Evolutionary conservation across 768 basidiomycete genomes (phyloP).

Genomic region (Boletus huronensis): DNA sequence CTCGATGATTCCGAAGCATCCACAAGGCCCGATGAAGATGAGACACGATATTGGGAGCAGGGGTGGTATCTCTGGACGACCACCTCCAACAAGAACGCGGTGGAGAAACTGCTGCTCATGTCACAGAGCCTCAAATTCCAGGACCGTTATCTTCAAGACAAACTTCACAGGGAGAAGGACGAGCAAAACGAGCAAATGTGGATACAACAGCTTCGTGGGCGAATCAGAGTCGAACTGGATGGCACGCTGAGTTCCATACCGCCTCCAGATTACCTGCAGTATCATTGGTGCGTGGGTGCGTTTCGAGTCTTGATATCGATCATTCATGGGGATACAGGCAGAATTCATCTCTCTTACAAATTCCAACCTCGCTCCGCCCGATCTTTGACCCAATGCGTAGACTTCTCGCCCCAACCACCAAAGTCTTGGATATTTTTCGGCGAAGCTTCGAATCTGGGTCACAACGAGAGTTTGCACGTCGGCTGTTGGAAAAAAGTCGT

Average conservation of each 20-base stretch:
- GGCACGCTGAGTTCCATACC: slow-evolving; percentile 28
- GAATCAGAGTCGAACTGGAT: slow-evolving; percentile 24
- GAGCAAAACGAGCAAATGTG: slow-evolving; percentile 50
- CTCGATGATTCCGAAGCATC: slow-evolving; percentile 10
- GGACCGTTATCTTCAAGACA: slow-evolving; percentile 30
- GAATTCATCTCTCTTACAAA: slow-evolving; percentile 50
- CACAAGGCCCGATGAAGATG: slow-evolving; percentile 30
- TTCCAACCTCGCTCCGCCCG: slow-evolving; percentile 56
- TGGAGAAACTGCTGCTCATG: slow-evolving; percentile 61
- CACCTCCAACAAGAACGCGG: slow-evolving; percentile 46
- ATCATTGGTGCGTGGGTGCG: slow-evolving; percentile 39
- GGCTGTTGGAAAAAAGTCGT: slow-evolving; percentile 62
- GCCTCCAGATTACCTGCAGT: slow-evolving; percentile 20
- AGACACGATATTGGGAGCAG: slow-evolving; percentile 61
- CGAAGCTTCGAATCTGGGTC: slow-evolving; percentile 57
- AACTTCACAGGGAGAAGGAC: slow-evolving; percentile 44
- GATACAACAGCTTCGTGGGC: slow-evolving; percentile 23
- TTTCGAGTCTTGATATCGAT: not conserved
- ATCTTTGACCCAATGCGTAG: slow-evolving; percentile 50
- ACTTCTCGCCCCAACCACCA: slow-evolving; percentile 55
- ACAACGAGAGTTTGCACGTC: slow-evolving; percentile 52
- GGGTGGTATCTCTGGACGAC: slow-evolving; percentile 76
- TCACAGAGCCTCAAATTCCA: slow-evolving; percentile 49
- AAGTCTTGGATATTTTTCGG: slow-evolving; percentile 47
- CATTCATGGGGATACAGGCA: slow-evolving; percentile 33